Conservation (phyloP, 768 basidiomycete species). For the Naganishia onofrii region DNA sequence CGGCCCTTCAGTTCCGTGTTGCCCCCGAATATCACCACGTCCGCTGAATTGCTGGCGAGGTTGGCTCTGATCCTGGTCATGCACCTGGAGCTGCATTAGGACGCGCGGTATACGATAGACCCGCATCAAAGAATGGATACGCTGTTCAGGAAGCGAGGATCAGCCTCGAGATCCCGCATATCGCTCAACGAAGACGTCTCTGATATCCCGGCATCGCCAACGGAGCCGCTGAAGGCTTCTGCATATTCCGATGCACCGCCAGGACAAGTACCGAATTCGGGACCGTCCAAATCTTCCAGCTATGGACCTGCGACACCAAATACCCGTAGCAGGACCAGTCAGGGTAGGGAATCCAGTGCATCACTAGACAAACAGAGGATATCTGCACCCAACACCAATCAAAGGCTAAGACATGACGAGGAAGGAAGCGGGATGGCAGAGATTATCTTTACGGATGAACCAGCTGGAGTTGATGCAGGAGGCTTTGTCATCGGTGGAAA, state of each 20-base stretch:
- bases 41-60: neutral
- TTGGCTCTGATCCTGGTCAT: neutral
- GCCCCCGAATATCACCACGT: neutral
- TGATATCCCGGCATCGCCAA: neutral
- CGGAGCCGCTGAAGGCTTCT: constrained; percentile 10
- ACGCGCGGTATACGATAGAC: neutral
- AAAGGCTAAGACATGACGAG: constrained; percentile 39
- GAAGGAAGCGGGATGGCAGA: constrained; percentile 60
- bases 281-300: constrained; percentile 12
- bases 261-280: constrained; percentile 15
- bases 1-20: too few relatives aligned
- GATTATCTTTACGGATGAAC: constrained; percentile 54
- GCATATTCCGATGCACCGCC: constrained; percentile 18
- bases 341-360: neutral
- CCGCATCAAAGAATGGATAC: constrained; percentile 25
- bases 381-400: constrained; percentile 37
- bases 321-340: neutral
- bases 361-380: constrained; percentile 33
- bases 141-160: constrained; percentile 27
- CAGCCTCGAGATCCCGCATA: constrained; percentile 7
- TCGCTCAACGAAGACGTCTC: constrained; percentile 17
- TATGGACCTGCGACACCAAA: constrained; percentile 12
- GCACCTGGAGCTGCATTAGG: neutral
- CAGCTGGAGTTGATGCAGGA: constrained; percentile 54
- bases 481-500: constrained; percentile 56